phyloP scores from a whole-genome alignment of 2,329 filamentous ascomycete species.

The Aspergillus glaucus region DNA sequence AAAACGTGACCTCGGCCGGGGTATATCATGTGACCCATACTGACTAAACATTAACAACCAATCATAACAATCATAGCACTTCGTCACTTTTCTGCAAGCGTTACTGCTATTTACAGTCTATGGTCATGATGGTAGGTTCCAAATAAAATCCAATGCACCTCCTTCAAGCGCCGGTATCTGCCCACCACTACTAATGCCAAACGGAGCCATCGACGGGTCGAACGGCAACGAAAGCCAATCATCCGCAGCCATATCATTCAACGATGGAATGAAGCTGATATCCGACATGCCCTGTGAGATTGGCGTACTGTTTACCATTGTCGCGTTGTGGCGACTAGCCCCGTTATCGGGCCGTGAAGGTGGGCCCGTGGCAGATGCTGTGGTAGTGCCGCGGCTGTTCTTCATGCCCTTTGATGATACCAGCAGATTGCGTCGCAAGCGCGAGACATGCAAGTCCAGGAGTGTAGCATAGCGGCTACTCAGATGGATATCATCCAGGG shows the following conservation, averaged over 20 bases:
- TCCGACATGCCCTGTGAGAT: slow-evolving; percentile 22
- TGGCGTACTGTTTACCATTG: slow-evolving; percentile 10
- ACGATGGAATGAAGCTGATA: slow-evolving; percentile 21
- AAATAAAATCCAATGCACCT: slow-evolving; percentile 37
- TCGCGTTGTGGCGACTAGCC: slow-evolving; percentile 10
- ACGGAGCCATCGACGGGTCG: slow-evolving; percentile 40
- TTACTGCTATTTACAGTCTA: not conserved
- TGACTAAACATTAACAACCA: not conserved
- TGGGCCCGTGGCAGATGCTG: slow-evolving; percentile 25
- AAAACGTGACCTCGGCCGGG: slow-evolving; percentile 14
- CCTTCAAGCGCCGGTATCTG: slow-evolving; percentile 37
- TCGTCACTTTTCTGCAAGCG: not conserved
- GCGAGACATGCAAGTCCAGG: slow-evolving; percentile 42
- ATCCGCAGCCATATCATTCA: slow-evolving; percentile 28
- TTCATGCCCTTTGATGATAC: slow-evolving; percentile 27
- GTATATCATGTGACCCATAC: not conserved
- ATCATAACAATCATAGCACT: no score
- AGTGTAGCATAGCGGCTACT: slow-evolving; percentile 47
- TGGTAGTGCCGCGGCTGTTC: slow-evolving; percentile 18
- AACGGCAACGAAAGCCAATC: slow-evolving; percentile 40
- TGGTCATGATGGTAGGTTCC: slow-evolving; percentile 30
- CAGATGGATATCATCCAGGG: slow-evolving; percentile 48
- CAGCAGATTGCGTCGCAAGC: slow-evolving; percentile 33
- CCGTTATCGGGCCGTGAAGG: slow-evolving; percentile 19
- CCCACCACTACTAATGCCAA: slow-evolving; percentile 31